Base-by-base conservation (phyloP, 805 yeast species). In the Saitoella complicata region DNA sequence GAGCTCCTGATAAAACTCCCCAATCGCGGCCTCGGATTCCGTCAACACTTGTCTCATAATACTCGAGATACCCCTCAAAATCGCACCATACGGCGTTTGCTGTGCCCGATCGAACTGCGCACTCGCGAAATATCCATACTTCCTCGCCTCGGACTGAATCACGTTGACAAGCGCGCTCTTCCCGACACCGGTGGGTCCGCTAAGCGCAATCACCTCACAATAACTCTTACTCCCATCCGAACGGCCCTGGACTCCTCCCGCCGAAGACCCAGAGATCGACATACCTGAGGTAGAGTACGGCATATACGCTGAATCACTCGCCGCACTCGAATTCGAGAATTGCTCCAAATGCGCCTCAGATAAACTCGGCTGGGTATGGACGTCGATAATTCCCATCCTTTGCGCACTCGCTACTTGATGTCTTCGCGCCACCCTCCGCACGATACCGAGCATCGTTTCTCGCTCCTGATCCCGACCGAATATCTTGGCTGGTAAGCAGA, bases 181-280 rank as follows among this genome's bases (percentile, higher is more conserved):
- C n/a, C 54, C 54, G 32, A 51, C 39, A 5, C 54, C 53, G 7
- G 51, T 37, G 32, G 31, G 29, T 3, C 54, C 53, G 5, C 40
- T 42, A 11, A 51, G 36, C 7, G 44, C 21, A 32, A 51, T 39
- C 11, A 51, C 44, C 38, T 51, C 51, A 1, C 29, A 33, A 31
- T 36, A 36, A 5, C 13, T n/a, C 30, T 37, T 37, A 8, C n/a
- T n/a, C 30, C 39, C 9, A 8, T 37, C 39, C 4, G n/a, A n/a
- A 8, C 11, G n/a, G 29, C 10, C 30, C 4, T n/a, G 8, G 13
- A 13, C 13, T 2, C n/a, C 12, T n/a, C 13, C 8, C 39, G 12
- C 9, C 30, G 39, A 37, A 3, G 39, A 13, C 2, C 21, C 35
- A 8, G 29, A 12, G 10, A 37, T 8, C 30, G 29, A 8, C 29